A percentile compares a stretch with the other conserved stretches of the same genome.
phyloP scores from a whole-genome alignment of 805 yeast genomes.

The Cyberlindnera mycetangii region DNA sequence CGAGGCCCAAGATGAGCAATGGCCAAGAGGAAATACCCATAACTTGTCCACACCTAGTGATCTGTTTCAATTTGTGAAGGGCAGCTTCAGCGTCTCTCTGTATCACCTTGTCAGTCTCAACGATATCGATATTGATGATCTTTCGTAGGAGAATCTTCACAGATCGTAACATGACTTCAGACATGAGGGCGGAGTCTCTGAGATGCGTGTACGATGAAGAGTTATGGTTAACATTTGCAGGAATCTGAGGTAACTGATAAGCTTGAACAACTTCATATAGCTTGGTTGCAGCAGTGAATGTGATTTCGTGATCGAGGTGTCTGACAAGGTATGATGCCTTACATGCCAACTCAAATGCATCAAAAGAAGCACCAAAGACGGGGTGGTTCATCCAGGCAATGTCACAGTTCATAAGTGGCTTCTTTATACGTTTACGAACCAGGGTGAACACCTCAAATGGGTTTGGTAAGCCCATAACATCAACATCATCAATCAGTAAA shows the following conservation, averaged over 20 bases:
- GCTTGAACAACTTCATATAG: constrained; percentile 12
- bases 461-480: constrained; percentile 34
- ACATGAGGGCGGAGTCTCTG: constrained; percentile 18
- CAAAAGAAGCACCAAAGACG: constrained; percentile 36
- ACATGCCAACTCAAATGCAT: constrained; percentile 34
- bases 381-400: constrained; percentile 43
- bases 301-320: constrained; percentile 11
- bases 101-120: neutral
- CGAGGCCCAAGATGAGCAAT: constrained; percentile 19
- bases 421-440: constrained; percentile 30
- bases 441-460: constrained; percentile 39
- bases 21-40: constrained; percentile 18
- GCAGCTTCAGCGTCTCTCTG: constrained; percentile 15
- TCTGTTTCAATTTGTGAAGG: constrained; percentile 7
- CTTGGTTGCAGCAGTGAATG: constrained; percentile 12
- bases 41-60: constrained; percentile 11
- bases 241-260: constrained; percentile 17
- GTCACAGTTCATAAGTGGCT: constrained; percentile 34
- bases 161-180: constrained; percentile 17
- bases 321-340: constrained; percentile 33
- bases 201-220: constrained; percentile 10
- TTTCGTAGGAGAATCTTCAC: constrained; percentile 21
- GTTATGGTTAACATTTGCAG: constrained; percentile 11
- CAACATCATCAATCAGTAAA: constrained; percentile 34
- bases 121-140: constrained; percentile 8